Evolutionary conservation across 176 grass and related monocot species (phyloP), one percentile per base, ranked within the genome.

Genomic region (Leersia perrieri): DNA sequence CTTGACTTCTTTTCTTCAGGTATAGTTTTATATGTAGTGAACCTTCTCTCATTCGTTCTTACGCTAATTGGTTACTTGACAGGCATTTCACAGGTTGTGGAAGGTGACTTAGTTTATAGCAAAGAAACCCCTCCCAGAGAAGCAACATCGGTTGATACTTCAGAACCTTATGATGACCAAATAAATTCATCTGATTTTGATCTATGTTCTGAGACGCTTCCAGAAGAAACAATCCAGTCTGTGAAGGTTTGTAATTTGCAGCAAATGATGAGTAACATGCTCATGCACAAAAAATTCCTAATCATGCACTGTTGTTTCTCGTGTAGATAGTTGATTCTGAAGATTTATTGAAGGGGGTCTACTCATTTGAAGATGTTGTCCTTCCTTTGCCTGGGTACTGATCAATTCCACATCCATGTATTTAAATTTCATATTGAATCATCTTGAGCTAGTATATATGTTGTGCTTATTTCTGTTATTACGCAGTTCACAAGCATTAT

Each of bases 331-430:
- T 95, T 89, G 81, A 90, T 85, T 88, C 86, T 65, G 86, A 88
- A 84, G 96, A 91, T 91, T 73, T 98, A 73, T 73, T 74, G n/a
- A 89, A 93, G 77, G 88, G 82, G 34, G 71, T 79, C n/a, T 98
- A 98, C 73, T 88, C 84, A 32, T 91, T 95, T 86, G 92, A 98
- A 78, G 92, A 98, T 90, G 90, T 93, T 76, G 84, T 91, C 73
- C 90, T 98, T 80, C 96, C 96, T 72, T 89, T 98, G 84, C 92
- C 96, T 61, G 96, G 96, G 96, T 98, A 93, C 79, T 44, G 53
- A 77, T 22, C 80, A 75, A 22, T 76, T 75, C 61, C 28, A 44
- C 70, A 2, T 32, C 23, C 36, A 33, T 57, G 57, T 23, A 29
- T 73, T 63, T 9, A 23, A 13, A 68, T 69, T 80, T 51, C 33